These are phyloP conservation scores for Hygrophorus pudorinus DNA, from an alignment of 768 basidiomycete species.

Conservation along the genomic window DNA sequence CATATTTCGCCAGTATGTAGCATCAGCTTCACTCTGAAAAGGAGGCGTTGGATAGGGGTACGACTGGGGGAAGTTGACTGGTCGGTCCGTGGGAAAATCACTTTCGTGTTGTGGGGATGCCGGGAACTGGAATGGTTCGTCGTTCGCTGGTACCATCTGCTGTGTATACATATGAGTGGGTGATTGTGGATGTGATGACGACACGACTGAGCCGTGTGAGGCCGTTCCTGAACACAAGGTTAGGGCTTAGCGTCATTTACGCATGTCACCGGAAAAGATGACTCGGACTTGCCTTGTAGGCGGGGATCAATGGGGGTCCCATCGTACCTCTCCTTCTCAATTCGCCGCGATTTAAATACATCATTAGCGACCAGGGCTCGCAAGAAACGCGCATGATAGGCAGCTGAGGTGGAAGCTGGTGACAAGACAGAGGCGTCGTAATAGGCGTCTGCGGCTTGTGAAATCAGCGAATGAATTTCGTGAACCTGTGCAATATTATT, in stretches of 20 bases:
- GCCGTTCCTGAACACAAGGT: constrained; percentile 1
- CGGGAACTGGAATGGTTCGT: constrained; percentile 31
- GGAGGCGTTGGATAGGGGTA: not conserved
- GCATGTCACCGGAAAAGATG: not conserved
- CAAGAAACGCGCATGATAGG: constrained; percentile 73
- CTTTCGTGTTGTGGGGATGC: constrained; percentile 22
- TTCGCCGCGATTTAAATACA: constrained; percentile 41
- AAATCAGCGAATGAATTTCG: constrained; percentile 58
- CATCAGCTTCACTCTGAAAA: constrained; percentile 39
- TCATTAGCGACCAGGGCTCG: constrained; percentile 59
- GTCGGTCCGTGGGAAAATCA: constrained; percentile 6
- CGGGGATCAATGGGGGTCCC: constrained; percentile 44
- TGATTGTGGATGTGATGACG: constrained; percentile 6
- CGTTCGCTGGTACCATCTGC: constrained; percentile 23
- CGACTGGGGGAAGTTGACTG: constrained; percentile 14
- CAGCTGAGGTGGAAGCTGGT: constrained; percentile 54
- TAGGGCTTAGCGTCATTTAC: no score
- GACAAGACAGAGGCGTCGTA: constrained; percentile 57
- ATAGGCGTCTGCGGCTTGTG: constrained; percentile 69
- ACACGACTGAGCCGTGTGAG: constrained; percentile 17
- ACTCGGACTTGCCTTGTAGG: constrained; percentile 41
- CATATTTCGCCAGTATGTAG: constrained; percentile 67
- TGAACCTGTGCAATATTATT: constrained; percentile 46
- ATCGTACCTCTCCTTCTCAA: constrained; percentile 28
- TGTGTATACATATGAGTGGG: constrained; percentile 26